Evolutionary conservation across 306 rosid species (phyloP).

Genomic region (Prunus salicina): DNA sequence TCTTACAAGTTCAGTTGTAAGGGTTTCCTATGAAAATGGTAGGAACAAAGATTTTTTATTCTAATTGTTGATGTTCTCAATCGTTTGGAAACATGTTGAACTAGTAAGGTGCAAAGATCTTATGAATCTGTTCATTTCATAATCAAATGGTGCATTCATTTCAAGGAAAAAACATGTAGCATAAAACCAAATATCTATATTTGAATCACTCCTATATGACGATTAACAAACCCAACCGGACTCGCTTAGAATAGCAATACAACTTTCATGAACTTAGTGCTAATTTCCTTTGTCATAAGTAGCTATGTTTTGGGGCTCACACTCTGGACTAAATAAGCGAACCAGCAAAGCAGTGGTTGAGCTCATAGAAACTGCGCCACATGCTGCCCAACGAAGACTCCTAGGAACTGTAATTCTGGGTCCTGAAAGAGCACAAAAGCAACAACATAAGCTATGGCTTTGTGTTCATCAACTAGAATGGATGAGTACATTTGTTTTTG

Average conservation of each 20-base stretch:
- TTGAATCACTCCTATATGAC: background rate
- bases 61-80: no score
- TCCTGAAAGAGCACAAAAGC: slow-evolving; percentile 46
- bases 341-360: slow-evolving; percentile 85
- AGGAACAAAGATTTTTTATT: no score
- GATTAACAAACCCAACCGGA: background rate
- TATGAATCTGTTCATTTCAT: background rate
- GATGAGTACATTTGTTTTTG: background rate
- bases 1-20: no score
- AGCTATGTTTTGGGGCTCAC: slow-evolving; percentile 96
- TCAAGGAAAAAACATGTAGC: background rate
- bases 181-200: background rate
- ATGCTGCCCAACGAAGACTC: slow-evolving; percentile 86
- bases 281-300: slow-evolving; percentile 72
- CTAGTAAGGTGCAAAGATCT: background rate
- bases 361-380: slow-evolving; percentile 75
- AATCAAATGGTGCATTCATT: slow-evolving; percentile 1
- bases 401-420: slow-evolving; percentile 80
- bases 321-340: slow-evolving; percentile 82
- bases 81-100: no score
- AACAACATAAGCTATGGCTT: slow-evolving; percentile 4
- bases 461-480: background rate
- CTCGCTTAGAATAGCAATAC: background rate
- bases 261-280: slow-evolving; percentile 10
- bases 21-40: no score